phyloP scores from a whole-genome alignment of 2,329 filamentous ascomycete species.

The Phialemonium atrogriseum region DNA sequence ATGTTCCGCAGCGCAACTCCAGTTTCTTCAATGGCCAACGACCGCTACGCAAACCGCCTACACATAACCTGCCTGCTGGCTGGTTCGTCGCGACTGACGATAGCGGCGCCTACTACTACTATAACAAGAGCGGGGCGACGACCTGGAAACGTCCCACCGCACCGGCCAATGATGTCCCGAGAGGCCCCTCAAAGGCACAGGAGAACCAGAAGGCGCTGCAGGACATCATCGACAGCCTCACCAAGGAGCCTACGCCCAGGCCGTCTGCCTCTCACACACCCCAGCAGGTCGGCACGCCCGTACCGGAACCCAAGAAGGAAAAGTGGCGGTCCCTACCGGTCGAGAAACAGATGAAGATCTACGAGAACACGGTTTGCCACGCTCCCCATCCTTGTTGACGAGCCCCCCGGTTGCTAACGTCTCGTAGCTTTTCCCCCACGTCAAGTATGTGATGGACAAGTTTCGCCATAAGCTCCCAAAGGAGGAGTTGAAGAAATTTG shows the following conservation, averaged over 20 bases:
- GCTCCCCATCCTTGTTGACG: neutral
- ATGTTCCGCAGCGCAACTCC: conserved; percentile 42
- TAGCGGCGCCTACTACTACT: conserved; percentile 75
- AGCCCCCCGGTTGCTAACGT: conserved; percentile 6
- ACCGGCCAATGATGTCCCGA: conserved; percentile 57
- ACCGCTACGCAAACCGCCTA: conserved; percentile 45
- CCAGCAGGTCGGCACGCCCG: conserved; percentile 45
- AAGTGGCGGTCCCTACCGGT: conserved; percentile 62
- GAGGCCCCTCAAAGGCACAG: conserved; percentile 53
- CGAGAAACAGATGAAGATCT: conserved; percentile 92
- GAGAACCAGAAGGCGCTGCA: conserved; percentile 67
- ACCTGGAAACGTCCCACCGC: conserved; percentile 75
- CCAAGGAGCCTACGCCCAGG: conserved; percentile 55
- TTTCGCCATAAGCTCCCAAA: conserved; percentile 81
- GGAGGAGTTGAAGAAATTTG: conserved; percentile 59
- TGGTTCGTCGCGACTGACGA: conserved; percentile 74
- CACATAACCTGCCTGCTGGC: conserved; percentile 61
- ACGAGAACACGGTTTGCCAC: conserved; percentile 76
- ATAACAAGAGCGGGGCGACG: conserved; percentile 66
- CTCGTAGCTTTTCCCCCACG: conserved; percentile 66
- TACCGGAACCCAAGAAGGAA: conserved; percentile 54
- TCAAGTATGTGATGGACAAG: conserved; percentile 79
- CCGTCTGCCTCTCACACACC: conserved; percentile 55
- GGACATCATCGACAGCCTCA: conserved; percentile 78
- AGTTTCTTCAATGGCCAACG: conserved; percentile 37